Conservation (phyloP, 1,284 basidiomycete genomes). For the Trametes pubescens region DNA sequence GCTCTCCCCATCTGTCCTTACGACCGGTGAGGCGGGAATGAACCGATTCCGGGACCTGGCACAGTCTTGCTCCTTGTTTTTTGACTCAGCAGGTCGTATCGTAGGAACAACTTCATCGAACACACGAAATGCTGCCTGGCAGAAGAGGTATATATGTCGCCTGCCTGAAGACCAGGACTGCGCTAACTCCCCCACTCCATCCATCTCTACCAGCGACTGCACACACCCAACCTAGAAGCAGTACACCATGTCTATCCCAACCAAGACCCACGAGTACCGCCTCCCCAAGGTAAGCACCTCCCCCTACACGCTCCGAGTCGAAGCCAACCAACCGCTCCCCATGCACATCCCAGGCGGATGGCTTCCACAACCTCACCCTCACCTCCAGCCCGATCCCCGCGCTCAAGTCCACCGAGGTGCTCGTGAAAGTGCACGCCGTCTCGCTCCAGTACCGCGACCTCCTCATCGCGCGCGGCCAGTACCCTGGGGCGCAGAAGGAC, state of each 20-base stretch:
- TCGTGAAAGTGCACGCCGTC: slow-evolving; percentile 59
- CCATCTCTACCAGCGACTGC: no score
- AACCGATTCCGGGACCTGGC: no score
- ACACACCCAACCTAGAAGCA: neutral
- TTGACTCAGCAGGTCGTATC: no score
- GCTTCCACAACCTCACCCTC: slow-evolving; percentile 43
- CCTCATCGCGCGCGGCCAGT: slow-evolving; percentile 46
- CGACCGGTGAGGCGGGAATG: no score
- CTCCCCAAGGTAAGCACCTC: slow-evolving; percentile 32
- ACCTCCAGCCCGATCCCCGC: slow-evolving; percentile 41
- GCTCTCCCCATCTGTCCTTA: no score
- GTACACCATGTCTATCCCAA: slow-evolving; percentile 38
- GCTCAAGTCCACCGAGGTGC: slow-evolving; percentile 50
- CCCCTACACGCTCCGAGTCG: no score
- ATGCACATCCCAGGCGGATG: neutral
- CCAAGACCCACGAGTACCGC: slow-evolving; percentile 44
- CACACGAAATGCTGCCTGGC: no score
- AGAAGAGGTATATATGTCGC: no score
- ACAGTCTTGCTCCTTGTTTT: no score
- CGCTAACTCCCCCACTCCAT: no score
- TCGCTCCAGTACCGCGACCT: slow-evolving; percentile 60
- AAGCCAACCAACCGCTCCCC: neutral
- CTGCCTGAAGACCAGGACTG: no score
- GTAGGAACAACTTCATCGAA: no score
- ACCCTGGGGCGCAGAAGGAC: slow-evolving; percentile 40